Evolutionary conservation across 192 early-diverging fungal species (phyloP).

Genomic region (Cetraspora pellucida): DNA sequence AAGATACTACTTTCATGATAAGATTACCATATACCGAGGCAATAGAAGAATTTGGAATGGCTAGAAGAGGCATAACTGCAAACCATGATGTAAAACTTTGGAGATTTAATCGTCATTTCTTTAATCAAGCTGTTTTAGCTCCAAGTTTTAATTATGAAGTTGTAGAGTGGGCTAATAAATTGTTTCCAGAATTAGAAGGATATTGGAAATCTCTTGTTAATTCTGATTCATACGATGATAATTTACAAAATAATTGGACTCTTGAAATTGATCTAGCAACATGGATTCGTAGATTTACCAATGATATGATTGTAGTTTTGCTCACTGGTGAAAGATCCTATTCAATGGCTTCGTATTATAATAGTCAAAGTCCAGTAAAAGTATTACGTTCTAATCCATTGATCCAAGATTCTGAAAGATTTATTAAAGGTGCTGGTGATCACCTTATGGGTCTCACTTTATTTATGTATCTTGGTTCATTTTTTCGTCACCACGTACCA

Average conservation of each 20-base stretch:
- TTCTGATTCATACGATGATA: neutral
- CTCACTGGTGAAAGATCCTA: neutral
- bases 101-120: conserved; percentile 13
- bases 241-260: neutral
- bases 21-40: neutral
- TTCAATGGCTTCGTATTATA: neutral
- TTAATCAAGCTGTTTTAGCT: conserved; percentile 2
- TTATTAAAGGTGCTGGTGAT: neutral
- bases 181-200: neutral
- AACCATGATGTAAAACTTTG: neutral
- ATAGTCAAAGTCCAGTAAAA: neutral
- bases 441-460: neutral
- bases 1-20: neutral
- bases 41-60: neutral
- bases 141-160: neutral
- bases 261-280: neutral
- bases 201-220: neutral
- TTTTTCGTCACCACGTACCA: neutral
- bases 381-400: neutral
- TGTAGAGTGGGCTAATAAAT: neutral
- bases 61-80: neutral
- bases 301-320: neutral
- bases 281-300: conserved; percentile 7
- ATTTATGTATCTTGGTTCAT: neutral
- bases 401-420: neutral